These are phyloP conservation scores for Phoma sp. DNA, from an alignment of 2,329 filamentous ascomycete species.

Conservation along the genomic window DNA sequence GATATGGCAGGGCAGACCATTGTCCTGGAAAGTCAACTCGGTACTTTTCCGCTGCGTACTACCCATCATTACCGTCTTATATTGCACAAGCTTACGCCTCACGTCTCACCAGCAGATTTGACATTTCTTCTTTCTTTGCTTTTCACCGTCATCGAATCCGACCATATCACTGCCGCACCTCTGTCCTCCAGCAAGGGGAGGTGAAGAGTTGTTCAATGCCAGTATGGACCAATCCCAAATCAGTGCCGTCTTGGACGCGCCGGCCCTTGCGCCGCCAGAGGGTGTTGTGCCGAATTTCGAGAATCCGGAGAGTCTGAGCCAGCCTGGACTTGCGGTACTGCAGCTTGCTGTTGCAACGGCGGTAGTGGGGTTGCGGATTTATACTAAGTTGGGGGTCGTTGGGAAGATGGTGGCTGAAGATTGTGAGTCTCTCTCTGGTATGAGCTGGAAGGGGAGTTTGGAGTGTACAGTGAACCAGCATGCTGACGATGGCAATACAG, in stretches of 20 bases:
- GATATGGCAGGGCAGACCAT: not conserved
- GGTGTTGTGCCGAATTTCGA: conserved; percentile 17
- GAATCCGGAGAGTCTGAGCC: conserved; percentile 10
- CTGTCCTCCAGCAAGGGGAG: not conserved
- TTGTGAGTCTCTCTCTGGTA: conserved; percentile 9
- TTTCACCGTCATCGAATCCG: not conserved
- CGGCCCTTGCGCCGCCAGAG: conserved; percentile 15
- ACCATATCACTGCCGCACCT: not conserved
- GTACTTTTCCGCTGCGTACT: conserved; percentile 1
- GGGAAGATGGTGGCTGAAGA: conserved; percentile 19
- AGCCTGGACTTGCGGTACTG: conserved; percentile 10
- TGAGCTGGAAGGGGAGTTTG: not conserved
- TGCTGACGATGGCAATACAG: conserved; percentile 5
- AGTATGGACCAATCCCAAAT: not conserved
- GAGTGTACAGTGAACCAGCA: not conserved
- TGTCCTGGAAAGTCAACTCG: not conserved
- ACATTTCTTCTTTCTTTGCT: not conserved
- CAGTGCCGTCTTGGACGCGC: conserved; percentile 8
- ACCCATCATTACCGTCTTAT: not conserved
- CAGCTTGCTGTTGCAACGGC: conserved; percentile 15
- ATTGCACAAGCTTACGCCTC: not conserved
- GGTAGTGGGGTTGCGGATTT: conserved; percentile 16
- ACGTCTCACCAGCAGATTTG: conserved; percentile 3
- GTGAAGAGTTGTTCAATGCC: not conserved
- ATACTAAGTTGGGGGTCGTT: conserved; percentile 13